Base-by-base conservation (phyloP, 345 rosid species). In the Turnera subulata region DNA sequence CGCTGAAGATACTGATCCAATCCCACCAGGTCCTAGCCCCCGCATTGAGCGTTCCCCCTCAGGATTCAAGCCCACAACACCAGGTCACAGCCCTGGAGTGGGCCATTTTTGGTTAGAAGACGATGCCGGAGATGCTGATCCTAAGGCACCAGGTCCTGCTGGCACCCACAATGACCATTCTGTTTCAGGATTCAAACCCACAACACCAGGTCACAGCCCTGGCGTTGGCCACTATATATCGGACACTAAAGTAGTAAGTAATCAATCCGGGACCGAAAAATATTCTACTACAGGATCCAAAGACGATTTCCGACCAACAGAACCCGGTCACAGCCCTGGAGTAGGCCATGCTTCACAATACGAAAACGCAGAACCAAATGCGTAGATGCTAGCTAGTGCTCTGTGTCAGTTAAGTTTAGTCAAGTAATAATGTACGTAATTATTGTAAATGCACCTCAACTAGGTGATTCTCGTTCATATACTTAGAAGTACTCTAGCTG, bases 51-150 rank as follows among this genome's bases (percentile, higher is more conserved):
- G 67, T 51, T 17, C 55, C 15, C 6, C n/a, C 13, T n/a, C 55
- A 11, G 55, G 14, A 29, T 51, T 29, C 40, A 51, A 51, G 43
- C 80, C 80, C 16, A 81, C 75, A 15, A 19, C 56, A 10, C 80
- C 80, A 6, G 82, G 80, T 26, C 68, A 75, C 40, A 75, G 79
- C 39, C 85, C 80, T 0, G 80, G 84, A 7, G 68, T 72, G 48
- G 78, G 80, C 33, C 84, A 83, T 65, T 50, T 62, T 42, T 22
- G 12, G 9, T 51, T 38, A 8, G 55, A 16, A n/a, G 55, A 17
- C 16, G 6, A 29, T 1, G 26, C 1, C 11, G 1, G 26, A 26
- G 24, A 4, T 12, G 21, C 29, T 0, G 18, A 24, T 15, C 11
- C 18, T 1, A 49, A 14, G 17, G 33, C n/a, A 29, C 45, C 45